Conservation (phyloP, 768 basidiomycete species). For the Hypholoma fasciculare region DNA sequence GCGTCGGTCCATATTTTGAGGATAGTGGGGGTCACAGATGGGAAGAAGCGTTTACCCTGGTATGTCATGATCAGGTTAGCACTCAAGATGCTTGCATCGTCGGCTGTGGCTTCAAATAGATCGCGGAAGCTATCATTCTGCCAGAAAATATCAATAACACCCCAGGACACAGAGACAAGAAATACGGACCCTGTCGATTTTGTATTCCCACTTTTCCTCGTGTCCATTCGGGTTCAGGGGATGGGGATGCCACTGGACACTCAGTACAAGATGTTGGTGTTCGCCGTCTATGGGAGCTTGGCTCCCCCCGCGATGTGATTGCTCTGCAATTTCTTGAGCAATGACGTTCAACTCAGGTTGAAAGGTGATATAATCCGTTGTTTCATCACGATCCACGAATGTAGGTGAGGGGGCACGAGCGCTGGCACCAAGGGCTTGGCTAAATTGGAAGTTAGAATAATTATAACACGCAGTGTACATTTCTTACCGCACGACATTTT, state of each 20-base stretch:
- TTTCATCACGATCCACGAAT: slow-evolving; percentile 38
- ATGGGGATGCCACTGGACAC: slow-evolving; percentile 67
- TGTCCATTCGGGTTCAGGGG: slow-evolving; percentile 46
- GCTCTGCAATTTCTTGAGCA: slow-evolving; percentile 35
- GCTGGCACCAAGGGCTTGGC: slow-evolving; percentile 44
- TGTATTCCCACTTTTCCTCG: slow-evolving; percentile 48
- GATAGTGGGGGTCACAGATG: slow-evolving; percentile 66
- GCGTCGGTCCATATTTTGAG: slow-evolving; percentile 64
- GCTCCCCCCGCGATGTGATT: slow-evolving; percentile 20
- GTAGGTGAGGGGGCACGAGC: slow-evolving; percentile 51
- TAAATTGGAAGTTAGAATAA: slow-evolving; percentile 19
- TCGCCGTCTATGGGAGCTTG: slow-evolving; percentile 29
- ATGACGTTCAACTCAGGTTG: slow-evolving; percentile 68
- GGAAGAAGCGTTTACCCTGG: slow-evolving; percentile 62
- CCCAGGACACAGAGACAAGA: background rate
- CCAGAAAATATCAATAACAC: background rate
- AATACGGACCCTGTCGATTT: slow-evolving; percentile 55
- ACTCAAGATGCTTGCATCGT: slow-evolving; percentile 50
- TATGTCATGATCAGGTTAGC: slow-evolving; percentile 61
- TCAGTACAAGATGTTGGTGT: slow-evolving; percentile 46
- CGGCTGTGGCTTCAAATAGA: slow-evolving; percentile 67
- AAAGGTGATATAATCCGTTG: slow-evolving; percentile 47
- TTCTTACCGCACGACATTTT: slow-evolving; percentile 59
- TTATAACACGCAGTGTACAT: background rate
- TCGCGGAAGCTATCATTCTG: slow-evolving; percentile 67